A percentile compares a stretch with the other conserved stretches of the same genome.
phyloP scores from a whole-genome alignment of 2,329 filamentous ascomycete genomes.

The Colletotrichum phormii region DNA sequence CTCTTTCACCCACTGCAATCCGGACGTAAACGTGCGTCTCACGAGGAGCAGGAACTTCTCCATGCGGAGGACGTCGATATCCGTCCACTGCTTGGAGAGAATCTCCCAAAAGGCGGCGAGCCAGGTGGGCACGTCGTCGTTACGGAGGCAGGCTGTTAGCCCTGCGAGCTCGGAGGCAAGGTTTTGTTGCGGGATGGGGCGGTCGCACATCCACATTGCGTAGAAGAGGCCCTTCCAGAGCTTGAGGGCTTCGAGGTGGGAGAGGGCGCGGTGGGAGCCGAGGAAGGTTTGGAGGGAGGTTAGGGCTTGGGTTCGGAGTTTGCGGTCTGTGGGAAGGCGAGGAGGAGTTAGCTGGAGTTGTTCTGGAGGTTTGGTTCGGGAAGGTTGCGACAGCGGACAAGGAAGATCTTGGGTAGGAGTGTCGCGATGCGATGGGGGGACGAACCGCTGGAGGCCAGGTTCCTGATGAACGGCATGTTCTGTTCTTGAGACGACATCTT shows the following conservation, averaged over 20 bases:
- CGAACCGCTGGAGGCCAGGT: slow-evolving; percentile 86
- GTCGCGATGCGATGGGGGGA: slow-evolving; percentile 34
- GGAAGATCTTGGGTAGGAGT: not conserved
- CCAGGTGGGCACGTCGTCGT: slow-evolving; percentile 34
- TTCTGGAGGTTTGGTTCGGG: not conserved
- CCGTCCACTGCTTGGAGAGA: slow-evolving; percentile 75
- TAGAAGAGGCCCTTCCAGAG: slow-evolving; percentile 97
- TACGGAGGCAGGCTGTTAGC: slow-evolving; percentile 55
- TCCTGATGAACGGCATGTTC: slow-evolving; percentile 80
- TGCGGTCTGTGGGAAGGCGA: slow-evolving; percentile 70
- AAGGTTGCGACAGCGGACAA: not conserved
- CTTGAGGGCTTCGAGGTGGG: slow-evolving; percentile 80
- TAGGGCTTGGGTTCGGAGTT: slow-evolving; percentile 81
- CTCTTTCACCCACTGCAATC: slow-evolving; percentile 63
- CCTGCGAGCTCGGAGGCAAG: slow-evolving; percentile 82
- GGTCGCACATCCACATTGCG: slow-evolving; percentile 93
- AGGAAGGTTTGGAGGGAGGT: slow-evolving; percentile 83
- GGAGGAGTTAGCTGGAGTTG: not conserved
- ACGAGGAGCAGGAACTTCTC: slow-evolving; percentile 94
- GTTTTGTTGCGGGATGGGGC: slow-evolving; percentile 85
- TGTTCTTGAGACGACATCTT: slow-evolving; percentile 57
- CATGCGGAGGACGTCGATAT: slow-evolving; percentile 80
- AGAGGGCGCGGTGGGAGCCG: slow-evolving; percentile 68
- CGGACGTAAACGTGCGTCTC: slow-evolving; percentile 80
- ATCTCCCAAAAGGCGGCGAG: slow-evolving; percentile 63